These are phyloP conservation scores for Scenedesmus sp. DNA, from an alignment of 163 green algal genomes.

Conservation along the genomic window DNA sequence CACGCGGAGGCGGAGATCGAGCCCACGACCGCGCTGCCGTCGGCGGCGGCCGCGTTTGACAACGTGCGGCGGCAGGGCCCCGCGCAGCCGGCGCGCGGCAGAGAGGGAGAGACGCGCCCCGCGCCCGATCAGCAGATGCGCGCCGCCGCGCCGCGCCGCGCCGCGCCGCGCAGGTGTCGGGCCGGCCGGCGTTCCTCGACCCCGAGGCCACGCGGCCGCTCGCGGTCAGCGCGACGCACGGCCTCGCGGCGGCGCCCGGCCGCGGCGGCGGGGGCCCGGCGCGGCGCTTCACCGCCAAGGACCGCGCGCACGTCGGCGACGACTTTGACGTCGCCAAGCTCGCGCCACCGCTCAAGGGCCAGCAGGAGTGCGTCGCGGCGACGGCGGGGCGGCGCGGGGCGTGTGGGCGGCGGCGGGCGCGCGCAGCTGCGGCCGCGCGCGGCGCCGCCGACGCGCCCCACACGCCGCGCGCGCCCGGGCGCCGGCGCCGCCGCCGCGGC, in stretches of 20 bases:
- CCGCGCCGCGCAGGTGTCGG: slow-evolving; percentile 39
- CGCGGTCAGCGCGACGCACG: slow-evolving; percentile 42
- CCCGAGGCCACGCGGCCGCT: slow-evolving; percentile 66
- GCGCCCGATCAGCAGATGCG: no score
- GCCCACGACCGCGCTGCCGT: slow-evolving; percentile 32
- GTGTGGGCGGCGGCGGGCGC: not conserved
- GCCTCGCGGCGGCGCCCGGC: slow-evolving; percentile 1
- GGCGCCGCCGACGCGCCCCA: no score
- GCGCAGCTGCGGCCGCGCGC: no score
- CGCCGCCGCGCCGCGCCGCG: no score
- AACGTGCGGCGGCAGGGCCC: slow-evolving; percentile 31
- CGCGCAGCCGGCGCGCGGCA: no score
- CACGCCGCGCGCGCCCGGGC: not conserved
- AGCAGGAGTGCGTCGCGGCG: slow-evolving; percentile 40
- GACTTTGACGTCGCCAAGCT: slow-evolving; percentile 63
- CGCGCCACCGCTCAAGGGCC: slow-evolving; percentile 60
- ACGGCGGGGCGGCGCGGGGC: not conserved
- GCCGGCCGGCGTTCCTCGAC: slow-evolving; percentile 62
- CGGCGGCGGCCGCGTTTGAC: slow-evolving; percentile 48
- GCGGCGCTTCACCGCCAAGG: not conserved
- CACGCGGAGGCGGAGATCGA: slow-evolving; percentile 29
- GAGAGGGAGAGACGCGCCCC: no score
- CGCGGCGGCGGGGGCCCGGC: not conserved
- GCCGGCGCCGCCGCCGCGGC: not conserved
- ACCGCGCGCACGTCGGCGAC: slow-evolving; percentile 16